phyloP scores from a whole-genome alignment of 805 yeast species.

The Candida sakaeoensis region DNA sequence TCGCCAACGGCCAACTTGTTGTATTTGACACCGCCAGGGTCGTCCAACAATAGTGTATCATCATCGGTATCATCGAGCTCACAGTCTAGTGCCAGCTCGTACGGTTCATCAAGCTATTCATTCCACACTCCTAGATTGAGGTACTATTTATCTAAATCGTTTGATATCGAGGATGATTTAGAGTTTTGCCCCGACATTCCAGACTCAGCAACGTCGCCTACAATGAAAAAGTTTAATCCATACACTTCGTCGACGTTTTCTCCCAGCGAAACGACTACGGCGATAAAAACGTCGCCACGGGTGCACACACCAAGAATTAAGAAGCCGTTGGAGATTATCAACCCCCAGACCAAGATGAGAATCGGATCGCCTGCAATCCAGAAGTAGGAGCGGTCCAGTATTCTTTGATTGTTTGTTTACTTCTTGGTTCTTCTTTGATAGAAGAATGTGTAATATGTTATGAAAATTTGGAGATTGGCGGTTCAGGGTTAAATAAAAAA shows the following conservation, averaged over 20 bases:
- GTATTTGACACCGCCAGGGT: constrained; percentile 20
- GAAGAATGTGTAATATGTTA: no score
- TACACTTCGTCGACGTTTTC: constrained; percentile 62
- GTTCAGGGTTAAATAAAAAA: no score
- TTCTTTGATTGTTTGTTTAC: neutral
- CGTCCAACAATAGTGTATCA: constrained; percentile 13
- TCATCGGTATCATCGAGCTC: constrained; percentile 6
- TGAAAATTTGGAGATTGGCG: no score
- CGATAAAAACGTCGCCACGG: constrained; percentile 39
- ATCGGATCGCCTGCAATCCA: constrained; percentile 46
- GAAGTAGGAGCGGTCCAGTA: constrained; percentile 10
- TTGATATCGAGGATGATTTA: constrained; percentile 60
- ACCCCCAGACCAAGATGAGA: constrained; percentile 58
- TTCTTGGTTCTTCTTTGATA: constrained; percentile 4
- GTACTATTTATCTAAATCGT: constrained; percentile 55
- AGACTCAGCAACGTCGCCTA: constrained; percentile 29
- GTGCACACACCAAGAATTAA: constrained; percentile 54
- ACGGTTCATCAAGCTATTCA: constrained; percentile 22
- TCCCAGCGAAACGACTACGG: constrained; percentile 49
- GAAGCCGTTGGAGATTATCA: constrained; percentile 59
- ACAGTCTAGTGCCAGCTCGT: constrained; percentile 13
- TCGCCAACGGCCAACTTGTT: constrained; percentile 16
- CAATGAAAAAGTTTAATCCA: constrained; percentile 57
- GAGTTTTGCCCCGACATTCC: constrained; percentile 64
- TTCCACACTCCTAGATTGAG: constrained; percentile 50